Conservation (phyloP, 1,284 basidiomycete species). For the Tremellales sp. region DNA sequence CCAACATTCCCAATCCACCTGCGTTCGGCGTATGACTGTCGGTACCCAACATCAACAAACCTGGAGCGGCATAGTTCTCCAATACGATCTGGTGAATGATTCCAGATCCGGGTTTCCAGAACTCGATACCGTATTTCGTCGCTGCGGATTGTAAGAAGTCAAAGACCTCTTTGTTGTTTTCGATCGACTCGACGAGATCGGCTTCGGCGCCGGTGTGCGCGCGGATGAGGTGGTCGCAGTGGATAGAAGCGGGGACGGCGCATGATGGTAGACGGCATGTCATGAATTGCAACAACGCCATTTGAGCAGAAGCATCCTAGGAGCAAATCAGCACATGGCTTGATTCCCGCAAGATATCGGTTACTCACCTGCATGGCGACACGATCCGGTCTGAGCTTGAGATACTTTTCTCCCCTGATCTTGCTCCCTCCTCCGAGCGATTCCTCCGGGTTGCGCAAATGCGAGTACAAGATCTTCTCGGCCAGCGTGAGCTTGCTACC, state of each 20-base stretch:
- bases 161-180: constrained; percentile 93
- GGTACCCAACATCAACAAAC: constrained; percentile 57
- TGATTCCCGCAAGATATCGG: neutral
- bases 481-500: constrained; percentile 68
- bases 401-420: constrained; percentile 81
- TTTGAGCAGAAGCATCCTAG: constrained; percentile 90
- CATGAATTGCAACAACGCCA: constrained; percentile 95
- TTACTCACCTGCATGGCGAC: constrained; percentile 82
- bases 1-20: constrained; percentile 94
- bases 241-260: constrained; percentile 80
- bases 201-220: constrained; percentile 53
- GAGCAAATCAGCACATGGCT: constrained; percentile 2
- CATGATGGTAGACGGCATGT: constrained; percentile 83
- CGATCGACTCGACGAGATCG: constrained; percentile 60
- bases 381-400: constrained; percentile 85
- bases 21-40: constrained; percentile 99
- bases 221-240: constrained; percentile 97
- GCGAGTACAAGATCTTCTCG: constrained; percentile 97
- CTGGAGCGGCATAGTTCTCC: constrained; percentile 88
- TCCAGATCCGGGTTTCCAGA: constrained; percentile 93
- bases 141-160: constrained; percentile 95
- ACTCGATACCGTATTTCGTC: constrained; percentile 81
- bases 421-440: constrained; percentile 62
- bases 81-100: constrained; percentile 94
- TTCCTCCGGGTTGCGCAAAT: constrained; percentile 73